Evolutionary conservation across 2,329 filamentous ascomycete species (phyloP).

Genomic region (Sordariomycetes sp.): DNA sequence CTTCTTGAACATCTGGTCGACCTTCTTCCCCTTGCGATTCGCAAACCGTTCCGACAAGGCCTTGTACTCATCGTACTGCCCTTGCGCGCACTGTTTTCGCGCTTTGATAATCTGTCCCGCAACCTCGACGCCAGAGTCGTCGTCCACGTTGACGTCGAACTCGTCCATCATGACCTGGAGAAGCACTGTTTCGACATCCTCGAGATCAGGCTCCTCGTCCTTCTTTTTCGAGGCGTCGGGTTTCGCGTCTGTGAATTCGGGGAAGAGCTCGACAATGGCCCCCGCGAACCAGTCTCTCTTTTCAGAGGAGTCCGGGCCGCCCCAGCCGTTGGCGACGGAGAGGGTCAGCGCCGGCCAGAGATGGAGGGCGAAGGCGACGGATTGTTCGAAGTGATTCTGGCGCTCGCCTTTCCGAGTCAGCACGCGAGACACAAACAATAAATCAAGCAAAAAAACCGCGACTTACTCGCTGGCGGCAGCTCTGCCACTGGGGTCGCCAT

Average conservation of each 20-base stretch:
- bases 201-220: conserved; percentile 52
- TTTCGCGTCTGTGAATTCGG: conserved; percentile 44
- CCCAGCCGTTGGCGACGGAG: conserved; percentile 81
- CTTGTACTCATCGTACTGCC: conserved; percentile 57
- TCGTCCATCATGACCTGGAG: conserved; percentile 92
- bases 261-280: conserved; percentile 73
- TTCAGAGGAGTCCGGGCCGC: conserved; percentile 70
- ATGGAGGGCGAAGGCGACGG: conserved; percentile 75
- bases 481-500: conserved; percentile 6
- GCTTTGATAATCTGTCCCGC: conserved; percentile 64
- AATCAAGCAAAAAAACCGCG: not conserved
- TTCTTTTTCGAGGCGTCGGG: conserved; percentile 13
- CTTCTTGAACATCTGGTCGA: conserved; percentile 43
- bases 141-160: conserved; percentile 87
- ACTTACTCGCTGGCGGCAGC: conserved; percentile 9
- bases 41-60: conserved; percentile 54
- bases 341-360: conserved; percentile 83
- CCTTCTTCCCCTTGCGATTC: conserved; percentile 50
- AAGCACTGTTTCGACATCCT: conserved; percentile 76
- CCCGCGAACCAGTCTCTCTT: conserved; percentile 97
- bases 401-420: conserved; percentile 15
- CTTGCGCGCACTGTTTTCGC: conserved; percentile 53
- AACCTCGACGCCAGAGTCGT: conserved; percentile 70
- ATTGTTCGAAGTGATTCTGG: conserved; percentile 70
- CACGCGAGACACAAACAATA: not conserved